Conservation (phyloP, 208 protist genomes). For the Leishmania amazonensis region DNA sequence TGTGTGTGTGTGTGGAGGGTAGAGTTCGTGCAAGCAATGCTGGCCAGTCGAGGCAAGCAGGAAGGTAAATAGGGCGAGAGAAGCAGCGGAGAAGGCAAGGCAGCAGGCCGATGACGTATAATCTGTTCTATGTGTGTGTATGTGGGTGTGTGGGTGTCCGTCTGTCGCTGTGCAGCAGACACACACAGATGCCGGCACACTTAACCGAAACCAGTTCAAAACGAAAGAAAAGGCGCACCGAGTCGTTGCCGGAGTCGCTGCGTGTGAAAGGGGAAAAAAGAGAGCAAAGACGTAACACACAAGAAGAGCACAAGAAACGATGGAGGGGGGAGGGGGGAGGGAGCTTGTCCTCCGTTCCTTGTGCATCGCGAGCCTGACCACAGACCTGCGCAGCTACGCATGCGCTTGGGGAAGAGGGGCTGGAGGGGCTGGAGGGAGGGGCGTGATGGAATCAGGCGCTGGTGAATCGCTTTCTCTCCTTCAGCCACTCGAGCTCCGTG, state of each 20-base stretch:
- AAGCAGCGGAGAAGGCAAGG: neutral
- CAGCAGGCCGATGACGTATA: neutral
- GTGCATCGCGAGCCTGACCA: neutral
- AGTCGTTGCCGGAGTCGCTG: neutral
- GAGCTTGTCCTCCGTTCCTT: neutral
- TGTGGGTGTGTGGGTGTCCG: neutral
- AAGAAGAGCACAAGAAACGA: neutral
- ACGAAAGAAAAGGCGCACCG: neutral
- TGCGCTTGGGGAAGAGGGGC: neutral
- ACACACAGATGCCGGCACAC: neutral
- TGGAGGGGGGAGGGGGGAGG: neutral
- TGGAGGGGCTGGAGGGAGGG: neutral
- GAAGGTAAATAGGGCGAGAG: neutral
- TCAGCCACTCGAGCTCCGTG: neutral
- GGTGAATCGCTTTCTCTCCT: neutral
- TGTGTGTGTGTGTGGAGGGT: neutral
- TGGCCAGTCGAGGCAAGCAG: neutral
- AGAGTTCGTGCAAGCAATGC: neutral
- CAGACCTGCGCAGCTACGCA: neutral
- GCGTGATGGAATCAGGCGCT: neutral
- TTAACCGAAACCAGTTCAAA: neutral
- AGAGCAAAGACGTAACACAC: neutral
- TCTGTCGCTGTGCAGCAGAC: neutral
- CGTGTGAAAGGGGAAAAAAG: neutral
- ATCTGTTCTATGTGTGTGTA: conserved; percentile 5